Evolutionary conservation across 345 rosid genomes (phyloP).

Genomic region (Barbarea vulgaris): DNA sequence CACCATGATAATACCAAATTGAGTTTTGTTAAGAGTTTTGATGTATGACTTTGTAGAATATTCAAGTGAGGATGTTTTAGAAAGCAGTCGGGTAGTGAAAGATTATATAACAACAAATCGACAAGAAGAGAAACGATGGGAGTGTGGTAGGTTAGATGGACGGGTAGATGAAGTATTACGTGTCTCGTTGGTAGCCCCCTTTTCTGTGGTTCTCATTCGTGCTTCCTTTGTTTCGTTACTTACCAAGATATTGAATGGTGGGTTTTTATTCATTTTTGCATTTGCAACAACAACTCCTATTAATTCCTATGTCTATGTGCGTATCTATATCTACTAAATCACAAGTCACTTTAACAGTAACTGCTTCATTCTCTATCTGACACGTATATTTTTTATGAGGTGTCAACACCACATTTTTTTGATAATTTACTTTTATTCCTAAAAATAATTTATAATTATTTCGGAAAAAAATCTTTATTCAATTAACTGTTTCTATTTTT

Average conservation of each 20-base stretch:
- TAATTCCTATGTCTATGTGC: neutral
- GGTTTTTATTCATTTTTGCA: slow-evolving; percentile 10
- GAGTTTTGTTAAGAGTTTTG: neutral
- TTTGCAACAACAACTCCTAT: neutral
- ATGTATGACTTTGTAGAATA: neutral
- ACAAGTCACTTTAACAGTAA: too few relatives aligned
- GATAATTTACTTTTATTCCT: too few relatives aligned
- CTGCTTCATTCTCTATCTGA: too few relatives aligned
- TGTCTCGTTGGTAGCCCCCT: slow-evolving; percentile 30
- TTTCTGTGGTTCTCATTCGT: slow-evolving; percentile 37
- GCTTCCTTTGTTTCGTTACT: slow-evolving; percentile 34
- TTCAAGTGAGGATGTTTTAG: neutral
- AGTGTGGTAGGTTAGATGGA: slow-evolving; percentile 52
- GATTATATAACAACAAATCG: slow-evolving; percentile 12
- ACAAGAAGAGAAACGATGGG: neutral
- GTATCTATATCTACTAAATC: neutral
- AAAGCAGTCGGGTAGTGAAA: neutral
- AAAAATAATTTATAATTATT: too few relatives aligned
- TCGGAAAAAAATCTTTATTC: too few relatives aligned
- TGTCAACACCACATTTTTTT: too few relatives aligned
- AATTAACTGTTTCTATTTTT: too few relatives aligned
- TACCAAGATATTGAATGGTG: slow-evolving; percentile 42
- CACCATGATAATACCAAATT: slow-evolving; percentile 1
- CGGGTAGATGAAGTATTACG: slow-evolving; percentile 56
- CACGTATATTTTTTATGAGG: too few relatives aligned